Evolutionary conservation across 2,329 filamentous ascomycete species (phyloP).

Genomic region (Talaromyces sp.): DNA sequence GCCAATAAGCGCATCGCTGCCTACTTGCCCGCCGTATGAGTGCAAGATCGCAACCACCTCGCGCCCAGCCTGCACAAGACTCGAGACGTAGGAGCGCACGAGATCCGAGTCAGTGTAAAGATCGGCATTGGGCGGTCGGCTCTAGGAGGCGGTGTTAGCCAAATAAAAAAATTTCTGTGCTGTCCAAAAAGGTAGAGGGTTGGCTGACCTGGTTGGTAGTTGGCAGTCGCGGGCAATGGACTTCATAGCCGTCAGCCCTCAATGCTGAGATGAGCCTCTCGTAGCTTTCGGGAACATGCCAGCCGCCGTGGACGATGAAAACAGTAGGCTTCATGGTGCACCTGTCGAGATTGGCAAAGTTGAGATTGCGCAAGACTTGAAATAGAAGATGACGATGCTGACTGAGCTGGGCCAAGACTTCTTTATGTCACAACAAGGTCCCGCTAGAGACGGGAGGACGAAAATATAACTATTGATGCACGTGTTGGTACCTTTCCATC

Average conservation of each 20-base stretch:
- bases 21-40: conserved; percentile 29
- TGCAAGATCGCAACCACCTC: conserved; percentile 25
- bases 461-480: no score
- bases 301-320: conserved; percentile 39
- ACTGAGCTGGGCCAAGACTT: no score
- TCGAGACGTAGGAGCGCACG: conserved; percentile 24
- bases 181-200: background rate
- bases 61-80: conserved; percentile 24
- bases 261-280: conserved; percentile 22
- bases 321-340: conserved; percentile 21
- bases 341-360: no score
- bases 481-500: no score
- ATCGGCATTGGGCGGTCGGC: conserved; percentile 23
- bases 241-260: conserved; percentile 19
- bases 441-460: no score
- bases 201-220: conserved; percentile 20
- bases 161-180: background rate
- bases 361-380: no score
- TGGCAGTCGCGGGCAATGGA: conserved; percentile 21
- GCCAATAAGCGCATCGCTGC: conserved; percentile 24
- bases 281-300: conserved; percentile 28
- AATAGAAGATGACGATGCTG: no score
- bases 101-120: conserved; percentile 22
- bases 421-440: no score
- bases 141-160: background rate